These are phyloP conservation scores for Annona squamosa DNA, from an alignment of 164 flowering plant genomes.

Conservation along the genomic window DNA sequence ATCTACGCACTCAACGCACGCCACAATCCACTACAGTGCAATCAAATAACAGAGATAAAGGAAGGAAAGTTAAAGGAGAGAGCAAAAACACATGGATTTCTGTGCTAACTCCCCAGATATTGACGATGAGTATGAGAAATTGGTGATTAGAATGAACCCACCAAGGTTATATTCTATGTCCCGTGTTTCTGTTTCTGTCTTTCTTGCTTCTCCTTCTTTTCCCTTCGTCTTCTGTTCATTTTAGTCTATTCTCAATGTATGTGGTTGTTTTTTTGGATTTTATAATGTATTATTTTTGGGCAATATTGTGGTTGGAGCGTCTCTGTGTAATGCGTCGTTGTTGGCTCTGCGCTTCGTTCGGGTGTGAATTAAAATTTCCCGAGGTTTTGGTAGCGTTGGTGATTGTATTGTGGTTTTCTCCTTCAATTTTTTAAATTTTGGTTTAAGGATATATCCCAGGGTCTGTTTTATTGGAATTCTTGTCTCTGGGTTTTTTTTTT, in stretches of 20 bases:
- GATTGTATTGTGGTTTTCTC: too few relatives aligned
- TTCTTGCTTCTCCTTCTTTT: background rate
- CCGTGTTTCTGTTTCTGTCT: too few relatives aligned
- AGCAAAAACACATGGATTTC: constrained; percentile 39
- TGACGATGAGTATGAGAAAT: constrained; percentile 75
- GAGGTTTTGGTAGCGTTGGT: too few relatives aligned
- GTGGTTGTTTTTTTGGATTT: background rate
- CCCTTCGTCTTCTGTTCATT: background rate
- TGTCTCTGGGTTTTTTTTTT: too few relatives aligned
- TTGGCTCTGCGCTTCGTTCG: too few relatives aligned
- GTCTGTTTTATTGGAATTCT: too few relatives aligned
- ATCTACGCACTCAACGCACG: too few relatives aligned
- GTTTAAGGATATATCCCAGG: too few relatives aligned
- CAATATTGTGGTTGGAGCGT: too few relatives aligned
- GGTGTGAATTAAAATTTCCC: too few relatives aligned
- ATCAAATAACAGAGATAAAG: background rate
- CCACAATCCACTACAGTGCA: background rate
- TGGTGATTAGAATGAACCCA: constrained; percentile 70
- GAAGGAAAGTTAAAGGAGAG: background rate
- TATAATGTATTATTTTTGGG: background rate
- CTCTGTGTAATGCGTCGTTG: too few relatives aligned
- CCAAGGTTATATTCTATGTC: constrained; percentile 45
- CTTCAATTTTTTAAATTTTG: background rate
- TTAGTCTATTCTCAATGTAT: background rate
- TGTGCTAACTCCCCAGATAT: constrained; percentile 40